phyloP scores from a whole-genome alignment of 371 early-diverging fungal species.

The Haplosporangium sp. region DNA sequence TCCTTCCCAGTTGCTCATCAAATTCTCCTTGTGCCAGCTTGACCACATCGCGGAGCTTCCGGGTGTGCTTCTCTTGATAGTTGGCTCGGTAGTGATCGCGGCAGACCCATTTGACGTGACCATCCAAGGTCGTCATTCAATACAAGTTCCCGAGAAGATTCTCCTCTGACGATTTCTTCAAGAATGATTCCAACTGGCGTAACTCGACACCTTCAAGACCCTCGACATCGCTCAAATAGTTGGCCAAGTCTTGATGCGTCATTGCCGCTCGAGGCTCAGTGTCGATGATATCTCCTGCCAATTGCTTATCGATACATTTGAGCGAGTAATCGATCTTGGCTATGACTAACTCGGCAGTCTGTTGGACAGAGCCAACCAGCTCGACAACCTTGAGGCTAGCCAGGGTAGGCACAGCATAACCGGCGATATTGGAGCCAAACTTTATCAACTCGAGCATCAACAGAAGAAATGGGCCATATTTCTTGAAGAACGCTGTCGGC shows the following conservation, averaged over 20 bases:
- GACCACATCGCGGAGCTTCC: constrained; percentile 12
- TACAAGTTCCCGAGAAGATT: constrained; percentile 24
- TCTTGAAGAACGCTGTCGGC: constrained; percentile 13
- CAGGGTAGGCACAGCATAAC: not conserved
- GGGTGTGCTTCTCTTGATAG: constrained; percentile 9
- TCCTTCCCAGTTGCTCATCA: constrained; percentile 17
- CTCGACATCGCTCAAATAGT: constrained; percentile 13
- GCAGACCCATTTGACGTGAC: constrained; percentile 29
- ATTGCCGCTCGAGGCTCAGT: constrained; percentile 12
- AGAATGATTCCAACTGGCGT: constrained; percentile 12
- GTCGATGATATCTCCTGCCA: not conserved
- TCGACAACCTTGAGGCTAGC: not conserved
- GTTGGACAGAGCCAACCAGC: not conserved
- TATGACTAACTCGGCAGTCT: not conserved
- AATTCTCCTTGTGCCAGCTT: constrained; percentile 10
- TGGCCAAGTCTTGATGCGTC: constrained; percentile 6
- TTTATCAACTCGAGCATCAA: constrained; percentile 13
- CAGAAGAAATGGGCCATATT: constrained; percentile 6
- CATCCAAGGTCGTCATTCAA: constrained; percentile 14
- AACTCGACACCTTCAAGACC: constrained; percentile 17
- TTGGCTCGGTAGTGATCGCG: constrained; percentile 9
- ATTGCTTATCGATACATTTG: constrained; percentile 9
- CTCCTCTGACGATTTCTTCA: not conserved
- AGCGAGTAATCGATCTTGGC: constrained; percentile 3
- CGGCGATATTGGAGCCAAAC: constrained; percentile 3